phyloP scores from a whole-genome alignment of 139 green algal genomes.

The Chloropicon primus region DNA sequence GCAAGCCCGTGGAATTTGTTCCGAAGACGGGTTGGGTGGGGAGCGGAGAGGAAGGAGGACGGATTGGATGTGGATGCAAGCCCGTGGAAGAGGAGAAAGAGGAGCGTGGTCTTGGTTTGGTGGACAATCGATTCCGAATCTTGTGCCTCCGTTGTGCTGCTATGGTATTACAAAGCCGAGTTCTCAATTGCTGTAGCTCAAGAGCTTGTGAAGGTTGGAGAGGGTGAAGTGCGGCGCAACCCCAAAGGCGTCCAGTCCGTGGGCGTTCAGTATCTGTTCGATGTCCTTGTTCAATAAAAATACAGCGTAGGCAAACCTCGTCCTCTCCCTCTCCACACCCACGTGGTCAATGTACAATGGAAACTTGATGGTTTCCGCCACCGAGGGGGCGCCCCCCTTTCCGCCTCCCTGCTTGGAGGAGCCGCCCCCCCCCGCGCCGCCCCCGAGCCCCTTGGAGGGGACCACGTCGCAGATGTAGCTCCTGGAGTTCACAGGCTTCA shows the following conservation, averaged over 20 bases:
- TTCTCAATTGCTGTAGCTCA: slow-evolving; percentile 5
- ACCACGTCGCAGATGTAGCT: slow-evolving; percentile 31
- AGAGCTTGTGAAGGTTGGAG: slow-evolving; percentile 41
- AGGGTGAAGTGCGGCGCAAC: slow-evolving; percentile 31
- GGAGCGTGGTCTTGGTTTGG: no score
- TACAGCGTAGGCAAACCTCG: slow-evolving; percentile 48
- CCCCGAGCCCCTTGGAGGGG: background rate
- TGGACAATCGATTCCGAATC: no score
- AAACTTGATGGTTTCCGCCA: slow-evolving; percentile 14
- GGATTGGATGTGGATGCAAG: no score
- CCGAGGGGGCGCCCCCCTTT: background rate
- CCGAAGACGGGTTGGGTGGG: no score
- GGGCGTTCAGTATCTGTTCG: slow-evolving; percentile 50
- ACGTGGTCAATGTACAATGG: slow-evolving; percentile 38
- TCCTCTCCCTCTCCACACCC: slow-evolving; percentile 27
- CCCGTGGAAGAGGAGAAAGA: no score
- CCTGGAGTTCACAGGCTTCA: slow-evolving; percentile 28
- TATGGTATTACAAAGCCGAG: no score
- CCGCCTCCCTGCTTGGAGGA: no score
- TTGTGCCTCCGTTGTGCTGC: no score
- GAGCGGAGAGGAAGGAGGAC: no score
- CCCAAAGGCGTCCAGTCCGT: slow-evolving; percentile 36
- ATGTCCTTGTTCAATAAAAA: slow-evolving; percentile 61
- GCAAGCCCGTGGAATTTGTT: no score
- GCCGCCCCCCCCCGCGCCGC: background rate